Evolutionary conservation across 2,329 filamentous ascomycete genomes (phyloP), one percentile per base, ranked within the genome.

Genomic region (Celoporthe dispersa): DNA sequence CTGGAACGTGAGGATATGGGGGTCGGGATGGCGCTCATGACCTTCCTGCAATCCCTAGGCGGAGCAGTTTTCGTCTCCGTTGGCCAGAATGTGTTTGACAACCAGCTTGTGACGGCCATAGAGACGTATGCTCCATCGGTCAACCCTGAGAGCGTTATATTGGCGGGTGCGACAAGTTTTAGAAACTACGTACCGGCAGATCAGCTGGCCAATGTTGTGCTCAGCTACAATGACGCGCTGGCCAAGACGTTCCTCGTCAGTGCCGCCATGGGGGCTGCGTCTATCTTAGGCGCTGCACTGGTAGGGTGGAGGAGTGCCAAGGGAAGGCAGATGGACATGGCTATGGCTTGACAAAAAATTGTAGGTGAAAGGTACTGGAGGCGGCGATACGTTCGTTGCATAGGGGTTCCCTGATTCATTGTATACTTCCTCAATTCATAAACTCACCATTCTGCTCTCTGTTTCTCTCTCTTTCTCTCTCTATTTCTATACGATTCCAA

Each of bases 251-350:
- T 80, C 68, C 73, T 79, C 14, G 73, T 82, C 35, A 77, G 78
- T 69, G 75, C 79, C 51, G 82, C 81, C 5, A 71, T 84, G 70
- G 78, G 80, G 3, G 80, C 80, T 31, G 65, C 82, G 5, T 78
- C 80, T 1, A 79, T 81, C 59, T 16, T 79, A 9, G 77, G 77
- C 0, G 72, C 76, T 16, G 68, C 81, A 16, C 74, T 77, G 2
- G 80, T 84, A 67, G 83, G 85, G 75, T 82, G 80, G 80, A 82
- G 80, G 78, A 85, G 81, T 69, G 81, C 86, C 7, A 85, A 84
- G 73, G 84, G 83, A 2, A 84, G 84, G 80, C 83, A 83, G 70
- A 19, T 67, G 19, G 66, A 67, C 31, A 37, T 67, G 51, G 51
- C 51, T 25, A 55, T 55, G 51, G 51, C 51, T 31, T 51, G 22